Conservation (phyloP, 495 filamentous ascomycete species). For the Halenospora varia region DNA sequence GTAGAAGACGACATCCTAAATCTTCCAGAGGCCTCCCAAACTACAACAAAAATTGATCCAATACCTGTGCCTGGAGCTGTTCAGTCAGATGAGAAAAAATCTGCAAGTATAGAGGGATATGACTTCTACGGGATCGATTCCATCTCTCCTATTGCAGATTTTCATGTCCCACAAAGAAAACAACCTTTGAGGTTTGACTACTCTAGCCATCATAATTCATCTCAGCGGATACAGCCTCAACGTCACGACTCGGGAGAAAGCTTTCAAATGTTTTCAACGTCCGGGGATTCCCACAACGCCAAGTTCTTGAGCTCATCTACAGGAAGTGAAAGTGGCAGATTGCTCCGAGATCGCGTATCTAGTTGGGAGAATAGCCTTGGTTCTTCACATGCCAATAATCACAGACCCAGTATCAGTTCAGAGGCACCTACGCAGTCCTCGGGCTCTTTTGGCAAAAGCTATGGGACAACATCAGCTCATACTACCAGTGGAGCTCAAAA, state of each 20-base stretch:
- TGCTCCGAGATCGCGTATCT: constrained; percentile 17
- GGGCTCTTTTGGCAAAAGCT: constrained; percentile 2
- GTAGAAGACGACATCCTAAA: constrained; percentile 17
- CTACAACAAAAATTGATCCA: constrained; percentile 28
- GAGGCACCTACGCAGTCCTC: constrained; percentile 10
- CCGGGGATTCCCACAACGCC: constrained; percentile 46
- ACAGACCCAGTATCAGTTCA: constrained; percentile 18
- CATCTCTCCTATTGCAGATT: constrained; percentile 39
- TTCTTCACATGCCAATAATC: not conserved
- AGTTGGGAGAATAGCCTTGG: constrained; percentile 20
- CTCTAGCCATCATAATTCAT: constrained; percentile 24
- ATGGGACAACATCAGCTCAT: not conserved
- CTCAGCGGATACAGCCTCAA: constrained; percentile 30
- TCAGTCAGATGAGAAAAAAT: constrained; percentile 28
- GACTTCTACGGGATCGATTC: constrained; percentile 54
- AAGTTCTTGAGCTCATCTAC: constrained; percentile 36
- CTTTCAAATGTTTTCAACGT: constrained; percentile 79
- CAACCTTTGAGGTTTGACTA: constrained; percentile 30
- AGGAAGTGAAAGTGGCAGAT: constrained; percentile 23
- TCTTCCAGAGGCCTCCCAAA: constrained; percentile 24
- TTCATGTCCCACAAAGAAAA: constrained; percentile 26
- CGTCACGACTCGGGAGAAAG: constrained; percentile 77
- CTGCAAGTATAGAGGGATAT: constrained; percentile 48
- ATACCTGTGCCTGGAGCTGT: constrained; percentile 27
- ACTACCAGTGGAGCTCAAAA: not conserved